Conservation (phyloP, 768 basidiomycete genomes). For the Rossbeevera mucosa region DNA sequence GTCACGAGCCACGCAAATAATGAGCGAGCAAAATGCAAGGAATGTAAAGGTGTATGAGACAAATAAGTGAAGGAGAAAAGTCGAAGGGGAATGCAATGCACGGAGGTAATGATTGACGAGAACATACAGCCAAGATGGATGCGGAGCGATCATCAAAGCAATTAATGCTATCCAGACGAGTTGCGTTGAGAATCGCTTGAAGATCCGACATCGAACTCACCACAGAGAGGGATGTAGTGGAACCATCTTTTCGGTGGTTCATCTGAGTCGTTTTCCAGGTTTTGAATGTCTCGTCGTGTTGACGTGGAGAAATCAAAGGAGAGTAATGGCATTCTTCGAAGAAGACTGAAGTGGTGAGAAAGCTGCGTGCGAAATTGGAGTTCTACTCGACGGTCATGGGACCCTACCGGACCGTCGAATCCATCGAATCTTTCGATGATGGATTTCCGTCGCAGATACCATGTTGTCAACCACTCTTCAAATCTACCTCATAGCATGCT, state of each 20-base stretch:
- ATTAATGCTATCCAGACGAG: slow-evolving; percentile 38
- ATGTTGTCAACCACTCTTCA: slow-evolving; percentile 16
- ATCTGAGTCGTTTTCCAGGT: slow-evolving; percentile 31
- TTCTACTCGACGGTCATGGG: too few relatives aligned
- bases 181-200: slow-evolving; percentile 2
- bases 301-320: slow-evolving; percentile 24
- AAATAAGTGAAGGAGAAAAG: slow-evolving; percentile 53
- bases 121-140: slow-evolving; percentile 66
- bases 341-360: too few relatives aligned
- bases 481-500: slow-evolving; percentile 25
- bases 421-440: not conserved
- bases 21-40: slow-evolving; percentile 65
- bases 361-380: too few relatives aligned
- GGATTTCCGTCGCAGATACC: not conserved
- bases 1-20: slow-evolving; percentile 67
- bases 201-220: slow-evolving; percentile 33
- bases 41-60: slow-evolving; percentile 63
- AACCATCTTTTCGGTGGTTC: slow-evolving; percentile 46
- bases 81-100: slow-evolving; percentile 42
- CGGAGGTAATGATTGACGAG: slow-evolving; percentile 64
- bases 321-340: slow-evolving; percentile 27
- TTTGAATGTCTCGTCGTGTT: slow-evolving; percentile 8
- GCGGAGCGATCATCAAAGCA: slow-evolving; percentile 61
- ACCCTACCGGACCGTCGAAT: not conserved
- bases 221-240: slow-evolving; percentile 52